phyloP scores from a whole-genome alignment of 441 rosid species.

The Adansonia madagascariensis region DNA sequence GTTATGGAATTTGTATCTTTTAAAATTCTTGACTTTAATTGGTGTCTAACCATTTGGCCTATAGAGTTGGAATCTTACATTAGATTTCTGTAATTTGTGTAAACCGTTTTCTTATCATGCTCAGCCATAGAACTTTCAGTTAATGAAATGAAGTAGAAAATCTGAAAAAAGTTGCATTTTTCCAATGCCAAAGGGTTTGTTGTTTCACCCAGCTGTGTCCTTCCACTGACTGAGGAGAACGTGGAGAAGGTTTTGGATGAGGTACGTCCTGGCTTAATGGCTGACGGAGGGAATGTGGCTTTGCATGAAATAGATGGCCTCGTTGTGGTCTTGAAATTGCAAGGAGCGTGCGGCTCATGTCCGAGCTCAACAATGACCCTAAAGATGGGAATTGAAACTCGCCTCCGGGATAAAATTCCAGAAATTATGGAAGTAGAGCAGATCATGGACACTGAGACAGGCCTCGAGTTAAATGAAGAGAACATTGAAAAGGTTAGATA shows the following conservation, averaged over 20 bases:
- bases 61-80: neutral
- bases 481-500: constrained; percentile 59
- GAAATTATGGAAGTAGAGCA: constrained; percentile 71
- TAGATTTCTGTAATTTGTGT: neutral
- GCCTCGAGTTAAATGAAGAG: constrained; percentile 61
- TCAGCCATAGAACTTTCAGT: neutral
- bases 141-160: neutral
- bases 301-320: constrained; percentile 76
- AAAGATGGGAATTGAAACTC: constrained; percentile 75
- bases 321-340: constrained; percentile 66
- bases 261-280: constrained; percentile 72
- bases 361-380: constrained; percentile 79
- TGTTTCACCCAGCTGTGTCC: constrained; percentile 60
- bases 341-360: constrained; percentile 83
- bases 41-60: neutral
- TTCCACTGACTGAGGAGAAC: constrained; percentile 71
- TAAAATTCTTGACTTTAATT: neutral
- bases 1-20: neutral
- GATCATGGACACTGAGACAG: constrained; percentile 64
- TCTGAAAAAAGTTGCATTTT: constrained; percentile 18
- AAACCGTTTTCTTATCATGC: neutral
- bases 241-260: constrained; percentile 71
- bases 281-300: constrained; percentile 79
- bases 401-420: constrained; percentile 69
- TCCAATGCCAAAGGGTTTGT: constrained; percentile 41